Evolutionary conservation across 768 basidiomycete species (phyloP), one percentile per base, ranked within the genome.

Genomic region (Hypholoma sublateritium): DNA sequence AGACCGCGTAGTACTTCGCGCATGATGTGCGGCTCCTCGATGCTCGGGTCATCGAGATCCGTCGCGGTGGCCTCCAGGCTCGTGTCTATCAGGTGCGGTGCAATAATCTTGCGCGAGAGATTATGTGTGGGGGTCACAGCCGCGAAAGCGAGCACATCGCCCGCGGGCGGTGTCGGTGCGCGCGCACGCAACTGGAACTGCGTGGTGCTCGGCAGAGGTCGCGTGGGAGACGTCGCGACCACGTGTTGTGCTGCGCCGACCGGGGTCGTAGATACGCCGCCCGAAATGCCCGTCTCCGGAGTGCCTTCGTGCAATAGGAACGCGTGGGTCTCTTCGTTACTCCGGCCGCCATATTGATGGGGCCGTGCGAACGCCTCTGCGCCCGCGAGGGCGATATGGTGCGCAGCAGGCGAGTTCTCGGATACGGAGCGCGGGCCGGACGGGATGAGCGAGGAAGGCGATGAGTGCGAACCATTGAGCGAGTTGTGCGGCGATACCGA

Each of bases 1-100:
- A 82, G 62, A 45, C 68, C 74, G 41, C 79, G 69, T 4, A 80
- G 65, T 2, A 79, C 79, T 28, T 74, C 73, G 25, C 76, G 74
- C 17, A 77, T 64, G 28, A 62, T 64, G 19, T 67, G 65, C 24
- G 66, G 66, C 28, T 69, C 68, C 28, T 68, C 62, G 14, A 72
- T 64, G 50, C 69, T 71, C 5, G 61, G 61, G 17, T 64, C 58
- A 50, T 70, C 70, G 46, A 71, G 37, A 52, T 63, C 53, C n/a
- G 43, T 19, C 16, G 21, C 43, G 1, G 42, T 34, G 16, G 39
- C 24, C 36, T 53, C 52, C 28, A 53, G 2, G 25, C 52, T 53
- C 22, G 42, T 36, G 14, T 53, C 53, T 6, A 53, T 53, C n/a
- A 36, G 16, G 11, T 25, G 43, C 9, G 43, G 43, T n/a, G 44